Conservation (phyloP, 1,284 basidiomycete species). For the Ustilago nuda region DNA sequence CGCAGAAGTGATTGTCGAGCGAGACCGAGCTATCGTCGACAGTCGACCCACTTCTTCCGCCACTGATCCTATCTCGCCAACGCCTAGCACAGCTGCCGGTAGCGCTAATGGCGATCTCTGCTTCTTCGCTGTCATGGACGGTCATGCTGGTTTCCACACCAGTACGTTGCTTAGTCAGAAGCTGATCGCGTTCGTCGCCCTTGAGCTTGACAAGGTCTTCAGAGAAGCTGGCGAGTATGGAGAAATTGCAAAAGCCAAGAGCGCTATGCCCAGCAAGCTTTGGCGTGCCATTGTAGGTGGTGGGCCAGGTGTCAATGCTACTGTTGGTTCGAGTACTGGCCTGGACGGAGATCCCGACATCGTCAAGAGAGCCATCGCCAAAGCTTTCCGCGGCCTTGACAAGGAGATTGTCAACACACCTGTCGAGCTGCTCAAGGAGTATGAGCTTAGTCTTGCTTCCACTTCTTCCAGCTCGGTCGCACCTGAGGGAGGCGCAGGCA, state of each 20-base stretch:
- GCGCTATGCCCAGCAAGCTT: constrained; percentile 58
- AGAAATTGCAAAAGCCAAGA: constrained; percentile 63
- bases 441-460: constrained; percentile 67
- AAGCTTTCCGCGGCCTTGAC: constrained; percentile 83
- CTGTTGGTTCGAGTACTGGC: constrained; percentile 31
- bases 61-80: constrained; percentile 16
- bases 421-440: constrained; percentile 76
- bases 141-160: constrained; percentile 87
- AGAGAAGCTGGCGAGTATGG: constrained; percentile 69
- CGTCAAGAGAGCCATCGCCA: constrained; percentile 79
- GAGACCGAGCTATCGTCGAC: constrained; percentile 58
- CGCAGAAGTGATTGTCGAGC: constrained; percentile 67
- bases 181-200: constrained; percentile 85
- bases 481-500: constrained; percentile 36
- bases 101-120: constrained; percentile 58
- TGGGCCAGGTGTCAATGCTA: constrained; percentile 20
- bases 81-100: constrained; percentile 27
- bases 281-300: constrained; percentile 65
- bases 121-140: constrained; percentile 91
- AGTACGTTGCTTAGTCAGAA: constrained; percentile 85
- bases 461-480: constrained; percentile 69
- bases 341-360: constrained; percentile 75
- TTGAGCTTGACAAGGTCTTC: constrained; percentile 77
- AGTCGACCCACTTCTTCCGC: constrained; percentile 20
- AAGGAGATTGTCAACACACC: constrained; percentile 81